Base-by-base conservation (phyloP, 2,329 filamentous ascomycete genomes). In the Pestalotiopsis sp. region DNA sequence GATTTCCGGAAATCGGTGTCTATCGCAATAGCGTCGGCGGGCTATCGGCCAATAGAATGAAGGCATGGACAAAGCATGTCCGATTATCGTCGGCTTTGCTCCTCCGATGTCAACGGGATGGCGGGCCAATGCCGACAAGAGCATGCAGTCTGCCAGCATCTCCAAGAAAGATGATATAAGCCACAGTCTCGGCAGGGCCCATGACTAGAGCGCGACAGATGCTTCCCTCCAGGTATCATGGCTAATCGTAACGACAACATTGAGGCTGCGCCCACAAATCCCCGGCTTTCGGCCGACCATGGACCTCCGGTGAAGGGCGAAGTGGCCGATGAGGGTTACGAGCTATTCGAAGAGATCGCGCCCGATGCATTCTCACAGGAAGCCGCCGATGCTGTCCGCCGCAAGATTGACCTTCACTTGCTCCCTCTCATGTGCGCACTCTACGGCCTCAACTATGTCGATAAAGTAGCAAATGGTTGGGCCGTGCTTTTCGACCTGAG, bases 391-490 rank as follows among this genome's bases (percentile, higher is more conserved):
- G 71, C 70, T 4, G 72, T 75, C 13, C 62, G 70, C 20, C 69
- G 73, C 66, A 85, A 85, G 74, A 84, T 85, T 65, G 83, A 85
- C 73, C 75, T 75, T 68, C 78, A 83, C 69, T 67, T 85, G 49
- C 83, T 85, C 81, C 83, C 83, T 3, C 77, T 90, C 71, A 81
- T 90, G 75, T 90, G 87, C 69, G 73, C 87, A 36, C 82, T 89
- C 4, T 90, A 90, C 71, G 86, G 86, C 1, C 80, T 90, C 74
- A 88, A 89, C 71, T 90, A 83, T 73, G 78, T 90, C 6, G 86
- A 82, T 69, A 81, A 82, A 74, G 71, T 72, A 3, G 71, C 73
- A 31, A 70, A 75, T 38, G 70, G 71, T 20, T 76, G 73, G 73
- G 74, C 75, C 11, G 75, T 75, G 1, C 68, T 75, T 11, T 75